Percentiles rank a stretch among this genome's conserved stretches.
Conservation (phyloP, 2,329 filamentous ascomycete species). For the Nigrospora sphaerica region DNA sequence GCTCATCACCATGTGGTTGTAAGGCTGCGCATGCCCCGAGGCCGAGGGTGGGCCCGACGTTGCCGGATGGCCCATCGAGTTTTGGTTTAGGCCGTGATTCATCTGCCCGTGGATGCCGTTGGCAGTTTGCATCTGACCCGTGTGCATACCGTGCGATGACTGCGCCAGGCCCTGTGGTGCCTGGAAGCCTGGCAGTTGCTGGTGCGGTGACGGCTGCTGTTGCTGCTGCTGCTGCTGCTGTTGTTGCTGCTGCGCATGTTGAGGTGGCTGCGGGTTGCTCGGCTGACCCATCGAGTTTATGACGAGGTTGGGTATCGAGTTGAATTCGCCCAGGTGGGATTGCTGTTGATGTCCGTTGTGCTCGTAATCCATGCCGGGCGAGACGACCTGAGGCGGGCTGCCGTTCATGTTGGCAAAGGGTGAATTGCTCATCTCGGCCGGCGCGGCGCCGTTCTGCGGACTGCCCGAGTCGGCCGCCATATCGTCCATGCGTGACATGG, state of each 20-base stretch:
- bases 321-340: slow-evolving; percentile 31
- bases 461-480: slow-evolving; percentile 29
- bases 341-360: slow-evolving; percentile 16
- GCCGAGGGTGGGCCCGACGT: slow-evolving; percentile 7
- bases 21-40: slow-evolving; percentile 17
- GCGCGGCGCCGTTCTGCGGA: slow-evolving; percentile 23
- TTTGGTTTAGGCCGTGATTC: slow-evolving; percentile 19
- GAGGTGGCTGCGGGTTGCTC: slow-evolving; percentile 19
- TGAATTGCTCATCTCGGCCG: slow-evolving; percentile 34
- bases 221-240: slow-evolving; percentile 12
- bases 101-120: slow-evolving; percentile 21
- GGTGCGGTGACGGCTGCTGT: slow-evolving; percentile 12
- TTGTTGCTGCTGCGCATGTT: slow-evolving; percentile 18
- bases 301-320: slow-evolving; percentile 44
- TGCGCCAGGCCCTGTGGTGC: slow-evolving; percentile 7
- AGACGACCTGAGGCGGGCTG: slow-evolving; percentile 47
- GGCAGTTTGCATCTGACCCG: slow-evolving; percentile 24
- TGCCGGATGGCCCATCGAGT: slow-evolving; percentile 22
- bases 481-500: slow-evolving; percentile 33
- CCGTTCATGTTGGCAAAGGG: slow-evolving; percentile 33
- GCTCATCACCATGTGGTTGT: slow-evolving; percentile 19
- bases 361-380: slow-evolving; percentile 41
- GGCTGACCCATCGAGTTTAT: slow-evolving; percentile 40
- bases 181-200: slow-evolving; percentile 9
- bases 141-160: slow-evolving; percentile 24